Evolutionary conservation across 1,284 basidiomycete species (phyloP), one percentile per base, ranked within the genome.

Genomic region (Apiotrichum montevideense): DNA sequence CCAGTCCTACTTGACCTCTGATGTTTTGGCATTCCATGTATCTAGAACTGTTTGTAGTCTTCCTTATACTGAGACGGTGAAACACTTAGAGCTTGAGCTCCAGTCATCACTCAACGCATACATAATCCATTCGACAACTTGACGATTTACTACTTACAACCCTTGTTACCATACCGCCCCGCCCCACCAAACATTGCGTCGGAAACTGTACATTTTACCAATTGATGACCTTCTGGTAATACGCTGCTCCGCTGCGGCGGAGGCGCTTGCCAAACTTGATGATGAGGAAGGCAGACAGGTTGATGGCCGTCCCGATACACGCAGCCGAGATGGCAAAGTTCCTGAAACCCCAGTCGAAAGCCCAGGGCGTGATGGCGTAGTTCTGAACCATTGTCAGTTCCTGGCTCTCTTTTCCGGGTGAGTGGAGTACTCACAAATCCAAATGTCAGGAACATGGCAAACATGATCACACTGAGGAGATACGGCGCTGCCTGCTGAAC

Each of bases 291-390:
- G 51, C 44, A 6, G 52, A 35, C 9, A 37, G 13, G 55, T 63
- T 63, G 49, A 63, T 37, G 21, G 42, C 50, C 0, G 52, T 52
- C 15, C 46, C 56, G 29, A 55, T 52, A 29, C 42, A 35, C 8
- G 57, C 57, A 0, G 62, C 57, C 1, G 61, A 55, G 15, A 61
- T 61, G 10, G 52, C 60, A 40, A 52, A 66, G 55, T 59, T 61
- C 29, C 46, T 50, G 47, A 58, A 62, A 14, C 62, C 62, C 37
- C 52, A 56, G 32, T 54, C 55, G 34, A 63, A 58, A n/a, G 60
- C 57, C 64, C 64, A 66, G 1, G 56, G 56, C 5, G 64, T 66
- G 55, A 66, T 58, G 15, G 58, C 58, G 40, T 66, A 65, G 40
- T 51, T 51, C 46, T 47, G 35, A 39, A 29, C 29, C 29, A 29